phyloP scores from a whole-genome alignment of 1,284 basidiomycete species.

The Cryptococcus sp. region DNA sequence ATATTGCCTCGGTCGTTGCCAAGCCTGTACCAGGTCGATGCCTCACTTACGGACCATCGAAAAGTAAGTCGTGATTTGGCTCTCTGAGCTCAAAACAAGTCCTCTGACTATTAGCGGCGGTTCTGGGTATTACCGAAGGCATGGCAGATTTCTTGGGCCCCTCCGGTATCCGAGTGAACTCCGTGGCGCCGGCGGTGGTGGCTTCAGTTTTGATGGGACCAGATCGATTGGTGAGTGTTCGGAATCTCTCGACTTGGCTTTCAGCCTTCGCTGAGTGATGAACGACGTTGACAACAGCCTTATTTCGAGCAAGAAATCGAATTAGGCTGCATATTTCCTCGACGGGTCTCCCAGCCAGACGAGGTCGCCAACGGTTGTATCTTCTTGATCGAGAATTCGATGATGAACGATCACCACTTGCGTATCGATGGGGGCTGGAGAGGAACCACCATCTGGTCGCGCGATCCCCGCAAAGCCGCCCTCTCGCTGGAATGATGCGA shows the following conservation, averaged over 20 bases:
- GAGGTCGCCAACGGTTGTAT: constrained; percentile 20
- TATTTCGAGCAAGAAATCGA: constrained; percentile 10
- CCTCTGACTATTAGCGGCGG: constrained; percentile 7
- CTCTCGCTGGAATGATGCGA: background rate
- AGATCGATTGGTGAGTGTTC: constrained; percentile 11
- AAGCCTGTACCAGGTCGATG: constrained; percentile 23
- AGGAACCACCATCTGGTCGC: constrained; percentile 17
- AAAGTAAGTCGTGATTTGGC: constrained; percentile 10
- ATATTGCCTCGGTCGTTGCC: constrained; percentile 28
- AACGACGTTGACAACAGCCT: constrained; percentile 15
- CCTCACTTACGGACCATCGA: constrained; percentile 29
- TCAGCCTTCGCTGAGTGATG: no score
- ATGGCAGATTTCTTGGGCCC: constrained; percentile 27
- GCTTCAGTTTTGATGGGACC: constrained; percentile 21
- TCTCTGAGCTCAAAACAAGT: background rate
- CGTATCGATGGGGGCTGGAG: constrained; percentile 23
- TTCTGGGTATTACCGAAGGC: constrained; percentile 17
- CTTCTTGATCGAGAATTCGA: constrained; percentile 29
- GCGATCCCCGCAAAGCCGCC: background rate
- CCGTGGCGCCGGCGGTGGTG: constrained; percentile 33
- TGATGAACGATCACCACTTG: constrained; percentile 30
- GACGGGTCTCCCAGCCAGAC: constrained; percentile 12
- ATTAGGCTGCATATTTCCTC: constrained; percentile 14
- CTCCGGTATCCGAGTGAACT: constrained; percentile 28
- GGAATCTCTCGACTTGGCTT: constrained; percentile 1